Percentiles rank a stretch among this genome's conserved stretches.
Conservation (phyloP, 2,329 filamentous ascomycete genomes). For the Byssothecium circinans region DNA sequence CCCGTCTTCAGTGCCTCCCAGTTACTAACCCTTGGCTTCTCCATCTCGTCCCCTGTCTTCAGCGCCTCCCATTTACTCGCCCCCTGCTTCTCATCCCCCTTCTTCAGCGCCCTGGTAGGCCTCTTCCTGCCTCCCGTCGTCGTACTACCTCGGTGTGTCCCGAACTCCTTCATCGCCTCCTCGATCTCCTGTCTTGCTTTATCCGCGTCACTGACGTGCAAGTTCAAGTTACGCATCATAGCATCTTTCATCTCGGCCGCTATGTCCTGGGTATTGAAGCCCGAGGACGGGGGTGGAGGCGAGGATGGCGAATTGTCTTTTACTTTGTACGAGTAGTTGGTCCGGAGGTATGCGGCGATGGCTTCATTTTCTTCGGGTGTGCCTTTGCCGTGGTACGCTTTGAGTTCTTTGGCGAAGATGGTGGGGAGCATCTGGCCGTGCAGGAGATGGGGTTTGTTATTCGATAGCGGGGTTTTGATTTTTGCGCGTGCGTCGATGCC, state of each 20-base stretch:
- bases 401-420: conserved; percentile 25
- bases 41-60: no score
- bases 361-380: conserved; percentile 21
- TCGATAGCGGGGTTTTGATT: conserved; percentile 9
- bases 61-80: no score
- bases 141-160: neutral
- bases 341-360: conserved; percentile 21
- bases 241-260: neutral
- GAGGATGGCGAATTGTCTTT: neutral
- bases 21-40: no score
- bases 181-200: neutral
- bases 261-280: neutral
- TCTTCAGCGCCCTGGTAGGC: no score
- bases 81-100: no score
- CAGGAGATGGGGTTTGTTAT: conserved; percentile 8
- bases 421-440: conserved; percentile 17
- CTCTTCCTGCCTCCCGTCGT: no score
- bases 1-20: no score
- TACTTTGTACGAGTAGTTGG: conserved; percentile 17
- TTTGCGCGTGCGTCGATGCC: conserved; percentile 15
- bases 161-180: conserved; percentile 1
- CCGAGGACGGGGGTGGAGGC: neutral
- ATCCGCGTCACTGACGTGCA: neutral
- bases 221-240: neutral
- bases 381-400: conserved; percentile 18